phyloP scores from a whole-genome alignment of 1,139 yeast genomes.

The Yamadazyma diospyri region DNA sequence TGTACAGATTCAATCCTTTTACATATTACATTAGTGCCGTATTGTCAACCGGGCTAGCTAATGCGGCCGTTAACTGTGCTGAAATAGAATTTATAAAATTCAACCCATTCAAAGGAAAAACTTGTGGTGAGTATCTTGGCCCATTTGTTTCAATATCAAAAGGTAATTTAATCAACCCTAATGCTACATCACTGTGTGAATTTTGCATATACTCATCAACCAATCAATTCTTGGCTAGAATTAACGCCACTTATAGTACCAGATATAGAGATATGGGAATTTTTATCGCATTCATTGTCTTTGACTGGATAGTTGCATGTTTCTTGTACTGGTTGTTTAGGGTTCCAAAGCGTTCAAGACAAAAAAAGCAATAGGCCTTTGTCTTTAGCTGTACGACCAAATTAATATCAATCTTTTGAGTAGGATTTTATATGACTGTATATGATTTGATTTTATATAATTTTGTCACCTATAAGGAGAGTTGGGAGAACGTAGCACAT shows the following conservation, averaged over 20 bases:
- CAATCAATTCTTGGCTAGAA: conserved; percentile 43
- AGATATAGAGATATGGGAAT: conserved; percentile 73
- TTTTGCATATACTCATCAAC: conserved; percentile 51
- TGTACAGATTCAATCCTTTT: conserved; percentile 63
- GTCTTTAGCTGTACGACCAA: too few species aligned
- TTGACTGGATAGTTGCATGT: conserved; percentile 51
- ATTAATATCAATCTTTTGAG: too few species aligned
- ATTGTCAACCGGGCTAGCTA: conserved; percentile 37
- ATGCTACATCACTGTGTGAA: conserved; percentile 45
- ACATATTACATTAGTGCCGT: conserved; percentile 50
- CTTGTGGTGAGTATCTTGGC: conserved; percentile 53
- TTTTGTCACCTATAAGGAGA: too few species aligned
- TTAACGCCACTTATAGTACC: conserved; percentile 39
- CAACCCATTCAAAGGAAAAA: conserved; percentile 41
- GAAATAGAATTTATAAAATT: conserved; percentile 24
- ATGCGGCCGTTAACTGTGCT: conserved; percentile 25
- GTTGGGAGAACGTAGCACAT: too few species aligned
- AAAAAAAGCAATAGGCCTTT: conserved; percentile 18
- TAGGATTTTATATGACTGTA: too few species aligned
- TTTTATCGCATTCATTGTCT: conserved; percentile 39
- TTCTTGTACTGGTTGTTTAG: conserved; percentile 68
- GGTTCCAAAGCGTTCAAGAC: conserved; percentile 53
- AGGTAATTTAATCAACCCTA: conserved; percentile 45
- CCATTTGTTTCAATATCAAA: conserved; percentile 45
- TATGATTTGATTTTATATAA: too few species aligned